Evolutionary conservation across 2,329 filamentous ascomycete species (phyloP).

Genomic region (Penicillium verrucosum): DNA sequence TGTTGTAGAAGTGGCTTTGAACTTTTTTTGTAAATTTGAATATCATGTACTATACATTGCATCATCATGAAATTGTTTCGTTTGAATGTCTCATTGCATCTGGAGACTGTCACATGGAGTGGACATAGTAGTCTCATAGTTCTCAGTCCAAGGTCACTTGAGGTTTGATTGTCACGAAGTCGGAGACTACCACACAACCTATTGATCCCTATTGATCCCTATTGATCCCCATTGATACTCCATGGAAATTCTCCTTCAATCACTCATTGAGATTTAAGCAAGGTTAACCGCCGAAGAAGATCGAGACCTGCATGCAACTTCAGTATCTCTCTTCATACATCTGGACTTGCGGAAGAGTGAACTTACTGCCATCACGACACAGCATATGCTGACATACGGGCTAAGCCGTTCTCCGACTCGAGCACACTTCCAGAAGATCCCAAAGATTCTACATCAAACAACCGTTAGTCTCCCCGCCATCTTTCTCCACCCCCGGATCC

Average conservation of each 20-base stretch:
- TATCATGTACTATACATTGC: slow-evolving; percentile 30
- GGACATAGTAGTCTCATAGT: not conserved
- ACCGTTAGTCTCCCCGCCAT: not conserved
- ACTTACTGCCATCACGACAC: slow-evolving; percentile 86
- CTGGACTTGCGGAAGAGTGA: not conserved
- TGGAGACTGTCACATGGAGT: not conserved
- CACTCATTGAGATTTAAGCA: not conserved
- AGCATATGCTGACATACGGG: slow-evolving; percentile 93
- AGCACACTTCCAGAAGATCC: slow-evolving; percentile 94
- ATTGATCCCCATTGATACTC: not conserved
- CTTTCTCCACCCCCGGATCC: not conserved
- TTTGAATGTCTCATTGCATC: slow-evolving; percentile 7
- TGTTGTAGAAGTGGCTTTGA: slow-evolving; percentile 10
- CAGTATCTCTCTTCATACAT: slow-evolving; percentile 1
- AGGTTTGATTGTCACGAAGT: not conserved
- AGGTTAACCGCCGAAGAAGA: slow-evolving; percentile 37
- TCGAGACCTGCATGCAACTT: slow-evolving; percentile 29
- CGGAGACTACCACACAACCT: not conserved
- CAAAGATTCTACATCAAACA: slow-evolving; percentile 58
- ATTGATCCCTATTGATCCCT: not conserved
- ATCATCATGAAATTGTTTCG: slow-evolving; percentile 22
- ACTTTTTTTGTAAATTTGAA: slow-evolving; percentile 18
- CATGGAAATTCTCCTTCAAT: not conserved
- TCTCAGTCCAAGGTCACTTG: not conserved
- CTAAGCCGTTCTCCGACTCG: slow-evolving; percentile 88